These are phyloP conservation scores for Boletus reticulatus DNA, from an alignment of 768 basidiomycete species.

Conservation along the genomic window DNA sequence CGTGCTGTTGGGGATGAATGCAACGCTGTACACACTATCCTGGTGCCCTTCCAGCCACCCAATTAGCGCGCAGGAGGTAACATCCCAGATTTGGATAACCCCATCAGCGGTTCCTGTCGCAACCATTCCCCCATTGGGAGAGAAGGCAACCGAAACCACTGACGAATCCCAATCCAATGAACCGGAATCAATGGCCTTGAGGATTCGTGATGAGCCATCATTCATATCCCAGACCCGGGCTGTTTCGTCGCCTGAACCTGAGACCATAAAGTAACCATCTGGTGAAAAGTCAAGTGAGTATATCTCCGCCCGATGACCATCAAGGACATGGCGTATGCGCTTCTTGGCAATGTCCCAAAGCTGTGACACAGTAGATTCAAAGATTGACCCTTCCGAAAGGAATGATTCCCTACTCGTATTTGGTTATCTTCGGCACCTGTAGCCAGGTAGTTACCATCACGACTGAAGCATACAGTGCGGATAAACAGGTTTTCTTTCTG, in stretches of 20 bases:
- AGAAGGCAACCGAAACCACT: conserved; percentile 77
- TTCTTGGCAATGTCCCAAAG: conserved; percentile 91
- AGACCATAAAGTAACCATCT: conserved; percentile 82
- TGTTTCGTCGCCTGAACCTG: conserved; percentile 77
- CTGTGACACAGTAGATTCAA: conserved; percentile 37
- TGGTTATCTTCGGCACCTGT: conserved; percentile 90
- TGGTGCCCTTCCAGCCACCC: conserved; percentile 75
- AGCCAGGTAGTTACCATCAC: conserved; percentile 67
- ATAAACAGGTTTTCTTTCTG: conserved; percentile 86
- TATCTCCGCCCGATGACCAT: conserved; percentile 90
- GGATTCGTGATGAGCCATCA: conserved; percentile 22
- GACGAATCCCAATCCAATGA: conserved; percentile 51
- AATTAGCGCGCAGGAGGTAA: conserved; percentile 58
- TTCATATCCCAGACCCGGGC: conserved; percentile 71
- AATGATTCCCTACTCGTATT: conserved; percentile 63
- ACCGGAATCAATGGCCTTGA: neutral
- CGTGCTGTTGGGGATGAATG: conserved; percentile 90
- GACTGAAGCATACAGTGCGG: conserved; percentile 77
- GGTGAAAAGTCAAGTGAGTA: conserved; percentile 90
- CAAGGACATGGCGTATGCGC: conserved; percentile 75
- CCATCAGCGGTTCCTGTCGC: conserved; percentile 72
- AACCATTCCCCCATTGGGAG: conserved; percentile 67
- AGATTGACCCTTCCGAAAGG: neutral
- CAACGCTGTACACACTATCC: conserved; percentile 85
- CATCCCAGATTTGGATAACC: conserved; percentile 82